Evolutionary conservation across 164 flowering plant species (phyloP), one percentile per base, ranked within the genome.

Genomic region (Magnolia kwangsiensis): DNA sequence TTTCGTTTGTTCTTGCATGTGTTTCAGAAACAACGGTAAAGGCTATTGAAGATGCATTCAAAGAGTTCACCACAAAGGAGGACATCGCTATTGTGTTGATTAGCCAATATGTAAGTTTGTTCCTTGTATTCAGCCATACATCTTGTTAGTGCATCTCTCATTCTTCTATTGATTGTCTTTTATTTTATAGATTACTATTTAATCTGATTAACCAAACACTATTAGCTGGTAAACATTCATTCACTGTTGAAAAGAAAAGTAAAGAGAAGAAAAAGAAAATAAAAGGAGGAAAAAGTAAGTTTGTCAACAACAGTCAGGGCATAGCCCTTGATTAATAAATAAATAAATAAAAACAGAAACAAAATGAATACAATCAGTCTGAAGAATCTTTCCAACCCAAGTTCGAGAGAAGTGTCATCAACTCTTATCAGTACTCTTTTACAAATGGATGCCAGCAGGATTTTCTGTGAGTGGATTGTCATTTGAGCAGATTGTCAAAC

Each of bases 11-110:
- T 31, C 63, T 69, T 2, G 7, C 7, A 69, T 71, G 63, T 59
- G 51, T 27, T 74, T n/a, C 78, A 93, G 97, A 95, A 84, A 96
- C 99, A 67, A 92, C 98, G 0, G 91, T 94, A 14, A 92, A 94
- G 84, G 84, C 82, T 77, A 93, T 96, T 83, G 99, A 96, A 84
- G 99, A 96, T 81, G 90, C 98, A 59, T 96, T 96, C 83, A 94
- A 94, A 73, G 99, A 96, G 77, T 96, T 96, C 86, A 94, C 95
- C 4, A 29, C 97, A 58, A 89, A 84, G 83, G 99, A 96, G 65
- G 98, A 96, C 68, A 89, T 94, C 77, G 99, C 98, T 6, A 86
- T 96, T 77, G 93, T 96, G 55, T 70, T 96, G 78, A 94, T 94
- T 72, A 96, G 99, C 79, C 99, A 96, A 90, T 96, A 90, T 85